Conservation (phyloP, 352 stramenopile species). For the Blastocystis sp. region DNA sequence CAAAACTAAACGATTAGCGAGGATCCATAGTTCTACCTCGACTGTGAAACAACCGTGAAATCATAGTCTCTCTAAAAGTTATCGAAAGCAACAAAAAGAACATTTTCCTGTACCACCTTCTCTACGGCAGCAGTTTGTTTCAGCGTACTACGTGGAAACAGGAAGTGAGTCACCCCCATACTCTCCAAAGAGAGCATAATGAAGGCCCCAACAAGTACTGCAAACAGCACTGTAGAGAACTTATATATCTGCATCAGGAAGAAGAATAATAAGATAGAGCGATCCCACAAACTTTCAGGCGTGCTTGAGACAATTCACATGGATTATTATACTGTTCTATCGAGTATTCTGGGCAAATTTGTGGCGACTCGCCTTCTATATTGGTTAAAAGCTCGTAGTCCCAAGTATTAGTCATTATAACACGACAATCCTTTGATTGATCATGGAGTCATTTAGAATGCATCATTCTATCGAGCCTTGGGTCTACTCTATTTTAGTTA, state of each 20-base stretch:
- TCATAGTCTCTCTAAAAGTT: background rate
- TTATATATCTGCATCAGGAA: too few relatives aligned
- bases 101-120: background rate
- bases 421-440: too few relatives aligned
- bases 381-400: too few relatives aligned
- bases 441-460: background rate
- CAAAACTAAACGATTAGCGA: constrained; percentile 4
- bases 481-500: background rate
- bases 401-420: too few relatives aligned
- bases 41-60: constrained; percentile 10
- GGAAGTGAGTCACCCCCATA: background rate
- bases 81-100: background rate
- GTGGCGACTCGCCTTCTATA: too few relatives aligned
- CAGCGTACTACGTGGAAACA: background rate
- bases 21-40: background rate
- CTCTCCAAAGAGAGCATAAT: background rate
- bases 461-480: background rate
- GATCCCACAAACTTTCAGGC: too few relatives aligned
- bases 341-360: too few relatives aligned
- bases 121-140: background rate
- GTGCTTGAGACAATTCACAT: too few relatives aligned
- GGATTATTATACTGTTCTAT: too few relatives aligned
- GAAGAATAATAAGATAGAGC: too few relatives aligned
- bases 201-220: background rate
- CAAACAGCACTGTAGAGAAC: background rate